Evolutionary conservation across 2,329 filamentous ascomycete species (phyloP), one percentile per base, ranked within the genome.

Genomic region (Fusarium sambucinum): DNA sequence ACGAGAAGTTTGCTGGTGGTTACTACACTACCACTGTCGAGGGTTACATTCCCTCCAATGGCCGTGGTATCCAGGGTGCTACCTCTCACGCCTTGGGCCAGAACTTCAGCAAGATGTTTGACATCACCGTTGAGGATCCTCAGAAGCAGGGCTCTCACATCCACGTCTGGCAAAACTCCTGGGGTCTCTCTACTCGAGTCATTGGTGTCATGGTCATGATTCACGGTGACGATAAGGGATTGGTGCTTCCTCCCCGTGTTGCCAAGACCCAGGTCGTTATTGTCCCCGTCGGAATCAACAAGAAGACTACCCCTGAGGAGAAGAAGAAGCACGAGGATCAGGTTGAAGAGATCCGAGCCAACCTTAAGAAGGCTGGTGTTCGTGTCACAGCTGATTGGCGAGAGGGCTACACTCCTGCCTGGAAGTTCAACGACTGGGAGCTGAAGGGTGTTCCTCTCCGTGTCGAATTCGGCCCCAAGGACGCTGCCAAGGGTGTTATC

Each of bases 151-250:
- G 92, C 70, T 86, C 90, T 72, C 90, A 93, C 75, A 83, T 97
- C 58, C 84, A 95, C 77, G 94, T 98, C 59, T 98, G 95, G 94
- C 96, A 99, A 80, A 99, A 99, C 85, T 97, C 94, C 16, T 99
- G 96, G 96, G 96, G 96, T 81, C 88, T 99, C 64, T 98, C 95
- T 2, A 99, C 96, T 55, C 93, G 96, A 78, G 93, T 95, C 59
- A 97, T 99, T 71, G 96, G 96, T 83, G 94, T 98, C 79, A 98
- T 98, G 95, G 92, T 97, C 76, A 96, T 99, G 89, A 94, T 97
- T 64, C 96, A 99, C 82, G 91, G 94, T 75, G 96, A 99, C 78
- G 92, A 99, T 83, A 95, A 95, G 81, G 96, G 96, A 69, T 86
- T 99, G 19, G 94, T 98, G 66, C 89, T 98, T 53, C 96, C 96